Base-by-base conservation (phyloP, 75 land plant genomes). In the Cryptomeria japonica region DNA sequence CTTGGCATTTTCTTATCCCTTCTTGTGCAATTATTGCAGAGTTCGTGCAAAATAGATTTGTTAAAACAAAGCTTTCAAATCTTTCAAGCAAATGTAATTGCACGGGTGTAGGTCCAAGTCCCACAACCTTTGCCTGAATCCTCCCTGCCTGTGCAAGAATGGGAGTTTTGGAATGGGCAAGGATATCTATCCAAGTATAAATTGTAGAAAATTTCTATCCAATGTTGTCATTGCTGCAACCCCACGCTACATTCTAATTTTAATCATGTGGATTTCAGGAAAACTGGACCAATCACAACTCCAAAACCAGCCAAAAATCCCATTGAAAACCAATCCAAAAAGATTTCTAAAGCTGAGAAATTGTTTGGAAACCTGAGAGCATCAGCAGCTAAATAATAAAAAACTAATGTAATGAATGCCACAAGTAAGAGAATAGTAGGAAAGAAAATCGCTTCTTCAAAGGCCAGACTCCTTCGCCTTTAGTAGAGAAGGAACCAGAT, bases 231-330 rank as follows among this genome's bases (percentile, higher is more conserved):
- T n/a, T n/a, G n/a, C n/a, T n/a, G n/a, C n/a, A n/a, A n/a, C n/a
- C n/a, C n/a, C n/a, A n/a, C n/a, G n/a, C n/a, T n/a, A n/a, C n/a
- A 70, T 56, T 88, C 56, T 87, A 93, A 96, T 36, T 97, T 97
- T 89, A 93, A 97, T 89, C 98, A 97, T 84, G 86, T 91, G 13
- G 99, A 97, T 90, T 97, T 97, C 86, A 89, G 96, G 56, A 96
- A 95, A 87, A 88, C 88, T 28, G 94, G 94, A 18, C 90, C 90
- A 37, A 82, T 94, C 53, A 91, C 90, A 19, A 88, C 88, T 41
- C 14, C 36, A 70, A 39, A 79, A 51, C 82, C 9, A 39, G 31
- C 47, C 13, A 86, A 44, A 55, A 39, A 86, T 5, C 75, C 85
- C 22, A 79, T 46, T 3, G 84, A 15, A 28, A 68, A 87, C 25